Base-by-base conservation (phyloP, 1,139 yeast species). In the Candida freyschussii region DNA sequence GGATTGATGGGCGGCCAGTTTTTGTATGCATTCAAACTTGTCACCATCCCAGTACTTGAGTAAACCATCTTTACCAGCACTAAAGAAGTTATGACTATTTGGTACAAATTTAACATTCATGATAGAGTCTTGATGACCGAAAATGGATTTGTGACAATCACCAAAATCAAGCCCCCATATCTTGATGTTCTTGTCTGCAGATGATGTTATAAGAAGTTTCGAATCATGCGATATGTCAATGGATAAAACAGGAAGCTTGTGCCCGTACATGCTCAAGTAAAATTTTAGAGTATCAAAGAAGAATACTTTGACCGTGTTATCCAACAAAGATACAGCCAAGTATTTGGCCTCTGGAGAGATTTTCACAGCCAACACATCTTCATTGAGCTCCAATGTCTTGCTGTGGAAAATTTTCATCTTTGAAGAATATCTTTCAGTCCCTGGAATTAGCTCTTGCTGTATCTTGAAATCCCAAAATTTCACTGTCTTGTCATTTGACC, bases 131-230 rank as follows among this genome's bases (percentile, higher is more conserved):
- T 87, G 95, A 55, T 91, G 99, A 1, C 95, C 99, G 58, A 93
- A 91, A 21, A 91, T 76, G 4, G 97, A 89, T 57, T 81, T 82
- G 60, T 91, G 98, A 65, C 98, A 91, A 60, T 91, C 99, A 59
- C 99, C 99, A 57, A 91, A 91, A 58, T 91, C 98, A 40, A 93
- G 65, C 30, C 99, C 99, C 99, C 99, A 91, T 38, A 91, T 82
- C 59, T 93, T 87, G 54, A 91, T 85, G 59, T 91, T 91, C 59
- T 91, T 91, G 61, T 91, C 99, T 0, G 98, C 98, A 1, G 96
- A 86, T 6, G 96, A 84, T 0, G 97, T 85, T 34, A 89, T 78
- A 35, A 91, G 71, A 48, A 91, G 60, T 56, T 91, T 91, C 24
- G 91, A 79, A 56, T 91, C 99, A 46, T 62, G 67, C 1, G 97